Evolutionary conservation across 768 basidiomycete species (phyloP), one percentile per base, ranked within the genome.

Genomic region (Suillus subaureus): DNA sequence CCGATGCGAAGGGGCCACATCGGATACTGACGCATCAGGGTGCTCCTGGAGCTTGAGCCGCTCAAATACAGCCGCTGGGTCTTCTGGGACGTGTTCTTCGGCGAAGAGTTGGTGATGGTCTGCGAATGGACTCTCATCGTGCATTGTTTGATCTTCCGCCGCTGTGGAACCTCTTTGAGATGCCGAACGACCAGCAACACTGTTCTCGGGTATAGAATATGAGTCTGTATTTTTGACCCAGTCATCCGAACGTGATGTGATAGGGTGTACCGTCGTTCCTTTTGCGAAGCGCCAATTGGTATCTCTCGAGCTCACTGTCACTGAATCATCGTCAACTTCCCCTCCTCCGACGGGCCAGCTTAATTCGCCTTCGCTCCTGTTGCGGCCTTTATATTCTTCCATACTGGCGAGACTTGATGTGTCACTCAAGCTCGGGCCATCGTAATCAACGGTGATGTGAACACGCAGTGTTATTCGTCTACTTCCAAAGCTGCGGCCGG

Each of bases 401-500:
- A 90, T 71, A 73, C 93, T 94, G 26, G 85, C 86, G 21, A 96
- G 78, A 11, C 94, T 96, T 12, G 87, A 88, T 2, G 94, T 93
- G 69, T 97, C 96, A 11, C 93, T 95, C 64, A 97, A 82, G 77
- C 91, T 93, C 16, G 91, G 94, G 0, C 94, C 94, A 74, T 97
- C 96, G 70, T 94, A 96, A 67, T 96, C 95, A 67, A 96, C 88
- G 11, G 82, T 81, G 49, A 98, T 88, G 54, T 89, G 83, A 42
- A 97, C 87, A 11, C 86, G 83, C 18, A 97, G 78, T 1, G 90
- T 91, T 64, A 97, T 91, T 74, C 89, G 94, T 52, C 85, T 82
- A 40, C 84, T 81, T 12, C 85, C 82, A 33, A 88, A 88, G 70
- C 89, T 90, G 21, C 84, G 78, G 35, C 83, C 82, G 15, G 91